These are phyloP conservation scores for Eucalyptus tenuipes DNA, from an alignment of 345 rosid genomes.

Conservation along the genomic window DNA sequence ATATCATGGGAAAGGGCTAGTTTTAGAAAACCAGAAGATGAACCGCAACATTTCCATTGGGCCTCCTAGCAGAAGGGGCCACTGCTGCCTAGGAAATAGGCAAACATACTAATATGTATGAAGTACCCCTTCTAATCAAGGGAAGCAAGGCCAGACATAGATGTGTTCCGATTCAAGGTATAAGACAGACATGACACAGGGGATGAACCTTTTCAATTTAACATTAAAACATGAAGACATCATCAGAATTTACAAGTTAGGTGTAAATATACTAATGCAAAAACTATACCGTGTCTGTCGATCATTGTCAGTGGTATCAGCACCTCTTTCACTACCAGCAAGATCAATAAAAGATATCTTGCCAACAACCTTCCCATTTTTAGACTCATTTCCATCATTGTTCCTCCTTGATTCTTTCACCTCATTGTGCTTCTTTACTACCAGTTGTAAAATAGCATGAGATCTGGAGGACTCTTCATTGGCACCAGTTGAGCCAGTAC, in stretches of 20 bases:
- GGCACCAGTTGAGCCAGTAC: conserved; percentile 97
- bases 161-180: not conserved
- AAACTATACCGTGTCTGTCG: conserved; percentile 77
- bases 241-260: not conserved
- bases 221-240: not conserved
- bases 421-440: conserved; percentile 75
- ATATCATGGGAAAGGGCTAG: not conserved
- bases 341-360: conserved; percentile 98
- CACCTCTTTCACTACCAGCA: conserved; percentile 99
- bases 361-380: conserved; percentile 72
- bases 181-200: not conserved
- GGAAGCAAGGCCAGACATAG: not conserved
- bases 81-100: not conserved
- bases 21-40: not conserved
- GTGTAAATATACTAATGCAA: not conserved
- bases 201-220: not conserved
- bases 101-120: not conserved
- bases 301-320: conserved; percentile 97
- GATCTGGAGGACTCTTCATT: conserved; percentile 99
- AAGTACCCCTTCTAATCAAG: not conserved
- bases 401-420: conserved; percentile 73
- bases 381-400: conserved; percentile 65
- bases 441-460: conserved; percentile 97
- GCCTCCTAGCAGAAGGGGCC: not conserved
- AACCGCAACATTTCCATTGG: not conserved